phyloP scores from a whole-genome alignment of 2,329 filamentous ascomycete species.

The Venturiaceae sp. region DNA sequence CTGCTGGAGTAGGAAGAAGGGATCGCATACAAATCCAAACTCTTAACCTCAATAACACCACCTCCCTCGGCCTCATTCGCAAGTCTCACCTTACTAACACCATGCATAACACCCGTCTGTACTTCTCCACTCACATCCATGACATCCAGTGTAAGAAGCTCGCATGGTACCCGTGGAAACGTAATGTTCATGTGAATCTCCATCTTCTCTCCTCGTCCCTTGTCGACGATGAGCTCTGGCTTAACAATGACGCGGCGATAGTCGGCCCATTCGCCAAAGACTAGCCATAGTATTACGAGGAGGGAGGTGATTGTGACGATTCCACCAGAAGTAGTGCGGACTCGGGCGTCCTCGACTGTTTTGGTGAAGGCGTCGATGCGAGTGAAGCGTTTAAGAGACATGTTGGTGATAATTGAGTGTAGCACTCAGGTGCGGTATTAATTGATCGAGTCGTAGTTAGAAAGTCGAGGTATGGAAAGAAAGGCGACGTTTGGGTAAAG shows the following conservation, averaged over 20 bases:
- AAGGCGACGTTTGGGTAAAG: neutral
- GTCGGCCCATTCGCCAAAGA: conserved; percentile 93
- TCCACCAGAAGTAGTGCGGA: conserved; percentile 91
- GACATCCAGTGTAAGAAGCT: conserved; percentile 90
- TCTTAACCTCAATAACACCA: conserved; percentile 28
- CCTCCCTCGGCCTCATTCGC: conserved; percentile 64
- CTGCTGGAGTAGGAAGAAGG: neutral
- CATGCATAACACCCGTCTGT: conserved; percentile 87
- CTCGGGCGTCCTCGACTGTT: conserved; percentile 93
- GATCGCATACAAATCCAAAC: conserved; percentile 27
- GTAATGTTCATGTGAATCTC: conserved; percentile 97
- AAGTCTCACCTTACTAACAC: conserved; percentile 83
- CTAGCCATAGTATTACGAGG: conserved; percentile 76
- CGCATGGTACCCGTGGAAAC: conserved; percentile 88
- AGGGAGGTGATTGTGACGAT: conserved; percentile 89
- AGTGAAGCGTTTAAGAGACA: conserved; percentile 89
- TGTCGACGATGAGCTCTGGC: conserved; percentile 92
- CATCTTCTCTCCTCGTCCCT: conserved; percentile 96
- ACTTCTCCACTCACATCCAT: conserved; percentile 91
- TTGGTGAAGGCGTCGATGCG: conserved; percentile 98
- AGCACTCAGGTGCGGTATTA: neutral
- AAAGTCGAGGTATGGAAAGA: neutral
- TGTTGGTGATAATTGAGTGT: conserved; percentile 27
- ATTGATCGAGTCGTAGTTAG: neutral
- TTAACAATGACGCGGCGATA: conserved; percentile 79